phyloP scores from a whole-genome alignment of 2,329 filamentous ascomycete genomes.

The Leptodontidium sp. region DNA sequence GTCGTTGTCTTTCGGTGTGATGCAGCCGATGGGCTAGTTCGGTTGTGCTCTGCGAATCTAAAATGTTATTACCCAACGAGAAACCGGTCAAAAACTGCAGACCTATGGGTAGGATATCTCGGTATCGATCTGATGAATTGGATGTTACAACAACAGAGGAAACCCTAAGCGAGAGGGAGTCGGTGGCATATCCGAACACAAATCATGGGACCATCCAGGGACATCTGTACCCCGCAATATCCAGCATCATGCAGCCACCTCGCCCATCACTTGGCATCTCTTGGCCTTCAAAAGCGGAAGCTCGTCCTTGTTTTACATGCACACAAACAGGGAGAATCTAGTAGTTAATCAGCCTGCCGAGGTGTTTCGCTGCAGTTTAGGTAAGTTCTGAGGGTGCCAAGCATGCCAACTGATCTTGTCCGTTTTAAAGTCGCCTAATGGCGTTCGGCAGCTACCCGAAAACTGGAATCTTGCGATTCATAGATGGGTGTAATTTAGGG shows the following conservation, averaged over 20 bases:
- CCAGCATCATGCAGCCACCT: conserved; percentile 9
- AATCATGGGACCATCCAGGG: not conserved
- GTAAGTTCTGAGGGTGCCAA: conserved; percentile 1
- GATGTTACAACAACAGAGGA: too few species aligned
- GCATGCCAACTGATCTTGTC: conserved; percentile 14
- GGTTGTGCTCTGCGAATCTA: too few species aligned
- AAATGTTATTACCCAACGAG: too few species aligned
- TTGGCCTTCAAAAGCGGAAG: not conserved
- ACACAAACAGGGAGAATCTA: not conserved
- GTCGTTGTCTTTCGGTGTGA: too few species aligned
- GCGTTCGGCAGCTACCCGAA: not conserved
- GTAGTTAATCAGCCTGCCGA: not conserved
- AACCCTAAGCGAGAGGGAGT: not conserved
- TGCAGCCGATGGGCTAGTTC: too few species aligned
- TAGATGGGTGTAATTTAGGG: not conserved
- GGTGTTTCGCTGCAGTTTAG: not conserved
- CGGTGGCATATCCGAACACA: not conserved
- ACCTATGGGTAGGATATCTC: too few species aligned
- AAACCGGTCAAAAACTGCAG: too few species aligned
- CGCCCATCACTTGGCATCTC: not conserved
- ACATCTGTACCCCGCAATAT: conserved; percentile 11
- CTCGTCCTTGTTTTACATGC: not conserved
- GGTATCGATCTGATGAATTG: too few species aligned
- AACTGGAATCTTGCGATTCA: not conserved
- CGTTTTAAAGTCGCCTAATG: conserved; percentile 12